These are phyloP conservation scores for Podospora pseudoanserina DNA, from an alignment of 495 filamentous ascomycete species.

Conservation along the genomic window DNA sequence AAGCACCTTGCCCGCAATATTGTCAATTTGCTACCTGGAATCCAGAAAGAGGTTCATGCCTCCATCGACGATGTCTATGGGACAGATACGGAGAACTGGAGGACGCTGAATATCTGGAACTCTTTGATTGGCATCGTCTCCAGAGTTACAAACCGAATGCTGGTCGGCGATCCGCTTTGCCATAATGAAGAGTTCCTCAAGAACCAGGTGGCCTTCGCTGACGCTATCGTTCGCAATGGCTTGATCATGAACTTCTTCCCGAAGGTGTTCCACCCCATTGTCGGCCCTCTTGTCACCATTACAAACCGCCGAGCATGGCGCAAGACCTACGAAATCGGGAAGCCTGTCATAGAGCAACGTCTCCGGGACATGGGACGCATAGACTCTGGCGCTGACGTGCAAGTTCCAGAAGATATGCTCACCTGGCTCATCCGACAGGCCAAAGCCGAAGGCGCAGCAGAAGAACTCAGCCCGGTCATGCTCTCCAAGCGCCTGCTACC, in stretches of 20 bases:
- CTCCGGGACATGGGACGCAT: conserved; percentile 27
- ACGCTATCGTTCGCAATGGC: conserved; percentile 33
- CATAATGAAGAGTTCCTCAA: conserved; percentile 29
- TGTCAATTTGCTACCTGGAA: conserved; percentile 29
- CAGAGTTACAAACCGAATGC: conserved; percentile 31
- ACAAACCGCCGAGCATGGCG: conserved; percentile 34
- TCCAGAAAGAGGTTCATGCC: conserved; percentile 32
- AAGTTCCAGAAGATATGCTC: conserved; percentile 33
- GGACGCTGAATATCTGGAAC: conserved; percentile 34
- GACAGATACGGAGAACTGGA: conserved; percentile 33
- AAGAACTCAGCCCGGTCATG: conserved; percentile 22
- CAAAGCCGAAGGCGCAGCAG: conserved; percentile 21
- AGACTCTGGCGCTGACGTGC: conserved; percentile 24
- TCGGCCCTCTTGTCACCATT: conserved; percentile 27
- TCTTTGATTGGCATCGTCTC: conserved; percentile 33
- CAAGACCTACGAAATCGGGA: conserved; percentile 20
- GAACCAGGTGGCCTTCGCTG: conserved; percentile 32
- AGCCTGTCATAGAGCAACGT: conserved; percentile 32
- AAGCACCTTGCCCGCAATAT: conserved; percentile 36
- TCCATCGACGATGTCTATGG: conserved; percentile 32
- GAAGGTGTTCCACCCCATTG: conserved; percentile 32
- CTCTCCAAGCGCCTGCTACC: conserved; percentile 37
- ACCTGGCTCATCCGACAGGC: conserved; percentile 39
- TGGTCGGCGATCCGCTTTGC: conserved; percentile 30
- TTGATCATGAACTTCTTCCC: conserved; percentile 36